Conservation (phyloP, 139 green algal species). For the Haematococcus sp. region DNA sequence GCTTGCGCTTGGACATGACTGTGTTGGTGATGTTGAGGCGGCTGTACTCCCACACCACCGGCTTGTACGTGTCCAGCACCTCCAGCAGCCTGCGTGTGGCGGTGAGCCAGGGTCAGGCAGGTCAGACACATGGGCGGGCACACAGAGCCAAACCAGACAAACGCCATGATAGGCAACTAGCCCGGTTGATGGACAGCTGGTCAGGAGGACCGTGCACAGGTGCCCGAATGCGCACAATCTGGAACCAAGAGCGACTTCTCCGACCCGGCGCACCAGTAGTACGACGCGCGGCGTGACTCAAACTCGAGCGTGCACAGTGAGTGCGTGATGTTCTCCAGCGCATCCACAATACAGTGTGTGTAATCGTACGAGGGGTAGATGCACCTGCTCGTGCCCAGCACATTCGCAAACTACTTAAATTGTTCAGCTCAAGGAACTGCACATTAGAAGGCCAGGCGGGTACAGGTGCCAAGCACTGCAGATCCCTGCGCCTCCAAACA, state of each 20-base stretch:
- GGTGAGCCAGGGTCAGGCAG: not conserved
- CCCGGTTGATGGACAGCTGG: no score
- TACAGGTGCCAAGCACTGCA: not conserved
- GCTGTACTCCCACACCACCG: constrained; percentile 92
- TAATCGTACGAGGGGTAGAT: constrained; percentile 99
- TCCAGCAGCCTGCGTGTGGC: constrained; percentile 61
- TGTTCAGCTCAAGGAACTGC: no score
- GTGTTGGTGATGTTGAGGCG: constrained; percentile 97
- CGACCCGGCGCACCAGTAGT: constrained; percentile 95
- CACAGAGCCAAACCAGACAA: not conserved
- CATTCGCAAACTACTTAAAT: no score
- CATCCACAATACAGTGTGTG: constrained; percentile 97
- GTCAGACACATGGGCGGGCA: not conserved
- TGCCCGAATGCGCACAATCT: no score
- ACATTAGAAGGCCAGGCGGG: not conserved
- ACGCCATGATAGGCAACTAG: no score
- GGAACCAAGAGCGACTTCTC: no score
- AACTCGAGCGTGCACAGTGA: constrained; percentile 99
- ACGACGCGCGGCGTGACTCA: constrained; percentile 92
- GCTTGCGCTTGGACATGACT: constrained; percentile 96
- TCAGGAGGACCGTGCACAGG: not conserved
- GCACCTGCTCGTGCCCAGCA: constrained; percentile 75
- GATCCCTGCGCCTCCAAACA: not conserved
- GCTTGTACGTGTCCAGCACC: constrained; percentile 92
- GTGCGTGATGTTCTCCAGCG: constrained; percentile 98